Evolutionary conservation across 805 yeast genomes (phyloP).

Genomic region (Martiniozyma abietophila): DNA sequence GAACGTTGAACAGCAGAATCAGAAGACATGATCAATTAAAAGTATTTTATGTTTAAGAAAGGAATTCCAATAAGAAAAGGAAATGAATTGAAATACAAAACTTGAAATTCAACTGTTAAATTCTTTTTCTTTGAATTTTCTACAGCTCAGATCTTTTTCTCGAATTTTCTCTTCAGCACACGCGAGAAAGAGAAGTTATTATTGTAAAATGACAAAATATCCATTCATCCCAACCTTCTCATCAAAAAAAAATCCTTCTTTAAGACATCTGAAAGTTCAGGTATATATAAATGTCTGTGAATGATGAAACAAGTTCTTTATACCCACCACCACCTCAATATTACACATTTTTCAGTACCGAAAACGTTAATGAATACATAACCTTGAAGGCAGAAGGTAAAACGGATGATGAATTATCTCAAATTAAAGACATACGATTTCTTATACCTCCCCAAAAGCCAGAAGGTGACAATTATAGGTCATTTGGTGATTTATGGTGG

Average conservation of each 20-base stretch:
- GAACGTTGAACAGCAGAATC: slow-evolving; percentile 23
- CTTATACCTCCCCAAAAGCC: slow-evolving; percentile 61
- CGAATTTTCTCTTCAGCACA: neutral
- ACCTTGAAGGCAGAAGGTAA: slow-evolving; percentile 18
- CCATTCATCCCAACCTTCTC: neutral
- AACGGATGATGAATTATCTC: slow-evolving; percentile 17
- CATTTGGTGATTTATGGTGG: slow-evolving; percentile 90
- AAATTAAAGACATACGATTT: slow-evolving; percentile 37
- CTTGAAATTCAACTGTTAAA: too few species aligned
- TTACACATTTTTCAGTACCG: slow-evolving; percentile 61
- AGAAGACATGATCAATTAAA: too few species aligned
- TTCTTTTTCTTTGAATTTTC: too few species aligned
- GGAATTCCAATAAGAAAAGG: too few species aligned
- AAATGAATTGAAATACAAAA: too few species aligned
- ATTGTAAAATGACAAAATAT: neutral
- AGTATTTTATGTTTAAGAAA: too few species aligned
- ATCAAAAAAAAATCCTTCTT: neutral
- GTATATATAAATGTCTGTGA: neutral
- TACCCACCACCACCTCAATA: slow-evolving; percentile 95
- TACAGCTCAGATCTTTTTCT: too few species aligned
- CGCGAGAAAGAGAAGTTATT: neutral
- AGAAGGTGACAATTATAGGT: slow-evolving; percentile 56
- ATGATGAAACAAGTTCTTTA: slow-evolving; percentile 39
- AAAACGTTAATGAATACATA: slow-evolving; percentile 43
- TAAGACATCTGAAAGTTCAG: neutral